These are phyloP conservation scores for Murraya koenigii DNA, from an alignment of 345 rosid species.

Conservation along the genomic window DNA sequence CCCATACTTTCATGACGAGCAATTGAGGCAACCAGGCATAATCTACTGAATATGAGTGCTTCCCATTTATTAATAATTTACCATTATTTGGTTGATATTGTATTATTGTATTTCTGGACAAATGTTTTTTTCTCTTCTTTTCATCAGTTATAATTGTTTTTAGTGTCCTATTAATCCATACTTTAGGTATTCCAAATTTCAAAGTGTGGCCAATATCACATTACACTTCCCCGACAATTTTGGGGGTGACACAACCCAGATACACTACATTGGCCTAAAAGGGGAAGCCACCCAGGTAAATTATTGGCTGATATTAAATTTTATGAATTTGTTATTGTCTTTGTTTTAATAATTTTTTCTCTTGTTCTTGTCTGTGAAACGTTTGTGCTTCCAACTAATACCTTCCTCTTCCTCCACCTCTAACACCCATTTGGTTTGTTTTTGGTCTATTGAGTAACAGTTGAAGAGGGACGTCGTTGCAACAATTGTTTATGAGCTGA, in stretches of 20 bases:
- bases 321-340: neutral
- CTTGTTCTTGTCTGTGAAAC: neutral
- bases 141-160: neutral
- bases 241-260: slow-evolving; percentile 77
- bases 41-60: neutral
- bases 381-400: slow-evolving; percentile 12
- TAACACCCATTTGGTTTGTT: neutral
- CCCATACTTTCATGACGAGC: neutral
- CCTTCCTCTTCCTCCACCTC: neutral
- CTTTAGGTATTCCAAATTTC: slow-evolving; percentile 83
- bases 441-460: slow-evolving; percentile 38
- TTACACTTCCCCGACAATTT: slow-evolving; percentile 92
- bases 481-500: slow-evolving; percentile 85
- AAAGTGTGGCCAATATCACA: slow-evolving; percentile 84
- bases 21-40: neutral
- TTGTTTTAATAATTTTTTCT: neutral
- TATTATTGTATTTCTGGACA: neutral
- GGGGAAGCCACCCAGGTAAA: slow-evolving; percentile 97
- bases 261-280: slow-evolving; percentile 86
- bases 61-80: neutral
- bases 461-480: slow-evolving; percentile 90
- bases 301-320: slow-evolving; percentile 11
- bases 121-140: neutral
- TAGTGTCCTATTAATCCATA: slow-evolving; percentile 4
- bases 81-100: slow-evolving; percentile 9